Evolutionary conservation across 305 asterid genomes (phyloP), one percentile per base, ranked within the genome.

Genomic region (Rubia occidens): DNA sequence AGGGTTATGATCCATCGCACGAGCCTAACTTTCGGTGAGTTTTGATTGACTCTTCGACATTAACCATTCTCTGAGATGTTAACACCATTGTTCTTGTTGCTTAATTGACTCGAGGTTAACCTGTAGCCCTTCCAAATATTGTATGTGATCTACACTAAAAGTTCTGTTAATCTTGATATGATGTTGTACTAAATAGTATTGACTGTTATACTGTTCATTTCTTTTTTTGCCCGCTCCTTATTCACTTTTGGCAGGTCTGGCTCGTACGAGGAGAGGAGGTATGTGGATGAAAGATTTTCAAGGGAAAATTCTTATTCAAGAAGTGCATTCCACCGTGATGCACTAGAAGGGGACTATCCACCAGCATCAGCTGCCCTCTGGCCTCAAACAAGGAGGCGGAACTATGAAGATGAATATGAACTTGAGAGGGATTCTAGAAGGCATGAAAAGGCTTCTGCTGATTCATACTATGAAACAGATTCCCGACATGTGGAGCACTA

Each of bases 1-100:
- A 94, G 90, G 95, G 95, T 79, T 94, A 94, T 86, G 94, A 86
- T 68, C 91, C 87, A 54, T 89, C 82, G 68, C 86, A 90, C 61
- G 97, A 88, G 78, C 84, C 95, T 71, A 80, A 86, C 75, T 86
- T 83, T 72, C 92, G 95, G 98, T 90, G 90, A 90, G 98, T 90
- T 77, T 75, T 74, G 43, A 62, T 64, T 78, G 84, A 79, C 80
- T 15, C 15, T 47, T 47, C 15, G 18, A 11, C 51, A 17, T 40
- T 14, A 14, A 73, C 80, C 74, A 67, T 74, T 76, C 53, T 17
- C 68, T 77, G 15, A 67, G 68, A 76, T 78, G 81, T 73, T 17
- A 62, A 37, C 14, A 43, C 14, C 43, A 37, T 2, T 32, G 26
- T 62, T 21, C 15, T 58, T 24, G 8, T 55, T 55, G 13, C 32